Evolutionary conservation across 306 rosid species (phyloP).

Genomic region (Rosa multiflora): DNA sequence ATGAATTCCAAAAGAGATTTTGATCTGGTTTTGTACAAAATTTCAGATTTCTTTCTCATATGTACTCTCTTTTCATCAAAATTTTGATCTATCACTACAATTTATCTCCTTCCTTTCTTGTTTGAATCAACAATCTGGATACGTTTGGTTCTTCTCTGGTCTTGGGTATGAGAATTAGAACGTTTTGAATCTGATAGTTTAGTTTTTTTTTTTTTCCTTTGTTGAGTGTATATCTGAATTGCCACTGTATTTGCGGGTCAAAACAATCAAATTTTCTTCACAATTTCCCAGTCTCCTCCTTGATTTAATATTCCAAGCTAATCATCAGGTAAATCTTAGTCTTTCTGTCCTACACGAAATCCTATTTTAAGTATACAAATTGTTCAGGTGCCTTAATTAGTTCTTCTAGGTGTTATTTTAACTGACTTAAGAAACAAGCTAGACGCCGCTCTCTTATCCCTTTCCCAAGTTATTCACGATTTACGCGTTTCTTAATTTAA

Average conservation of each 20-base stretch:
- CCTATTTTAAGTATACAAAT: neutral
- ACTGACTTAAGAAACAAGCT: constrained; percentile 31
- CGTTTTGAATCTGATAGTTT: neutral
- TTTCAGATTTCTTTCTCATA: neutral
- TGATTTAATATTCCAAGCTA: constrained; percentile 3
- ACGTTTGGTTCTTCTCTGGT: neutral
- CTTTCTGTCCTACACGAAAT: neutral
- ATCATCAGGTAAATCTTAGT: neutral
- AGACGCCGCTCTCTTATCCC: constrained; percentile 29
- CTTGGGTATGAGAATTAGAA: neutral
- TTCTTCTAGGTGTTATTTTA: neutral
- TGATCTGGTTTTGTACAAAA: neutral
- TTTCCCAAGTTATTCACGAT: neutral
- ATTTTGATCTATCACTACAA: neutral
- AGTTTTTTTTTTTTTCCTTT: neutral
- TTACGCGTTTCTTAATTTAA: constrained; percentile 15
- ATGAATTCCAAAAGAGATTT: neutral
- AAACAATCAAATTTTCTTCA: neutral
- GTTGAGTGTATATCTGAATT: neutral
- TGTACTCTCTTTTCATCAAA: neutral
- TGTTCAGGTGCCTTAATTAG: neutral
- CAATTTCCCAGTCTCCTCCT: constrained; percentile 2
- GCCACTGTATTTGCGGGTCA: constrained; percentile 4
- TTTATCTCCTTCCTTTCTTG: neutral
- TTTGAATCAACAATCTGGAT: neutral